A percentile compares a stretch with the other conserved stretches of the same genome.
phyloP scores from a whole-genome alignment of 75 land plant species.

The Pinus taeda region DNA sequence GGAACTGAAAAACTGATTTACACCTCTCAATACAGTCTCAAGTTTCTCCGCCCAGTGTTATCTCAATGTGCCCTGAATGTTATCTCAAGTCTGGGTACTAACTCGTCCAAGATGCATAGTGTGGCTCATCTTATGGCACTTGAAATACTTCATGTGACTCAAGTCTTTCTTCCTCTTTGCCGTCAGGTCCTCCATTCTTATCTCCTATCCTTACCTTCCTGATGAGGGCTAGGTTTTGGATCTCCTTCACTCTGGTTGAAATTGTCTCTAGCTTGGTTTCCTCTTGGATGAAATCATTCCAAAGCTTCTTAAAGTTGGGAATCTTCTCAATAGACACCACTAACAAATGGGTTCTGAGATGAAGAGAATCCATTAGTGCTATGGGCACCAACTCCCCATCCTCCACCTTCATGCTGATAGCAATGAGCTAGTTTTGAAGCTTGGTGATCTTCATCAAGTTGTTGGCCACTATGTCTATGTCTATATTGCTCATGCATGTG shows the following conservation, averaged over 20 bases:
- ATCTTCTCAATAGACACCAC: neutral
- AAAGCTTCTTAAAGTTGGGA: neutral
- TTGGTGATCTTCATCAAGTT: neutral
- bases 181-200: neutral
- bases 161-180: neutral
- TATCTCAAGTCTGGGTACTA: too few species aligned
- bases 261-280: neutral
- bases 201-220: neutral
- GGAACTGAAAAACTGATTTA: too few species aligned
- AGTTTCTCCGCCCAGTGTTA: too few species aligned
- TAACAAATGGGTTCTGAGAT: neutral
- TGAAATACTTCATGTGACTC: neutral
- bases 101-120: too few species aligned
- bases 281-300: neutral
- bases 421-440: neutral
- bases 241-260: neutral
- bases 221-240: neutral
- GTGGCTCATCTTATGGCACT: neutral
- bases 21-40: too few species aligned
- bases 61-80: too few species aligned
- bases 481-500: neutral
- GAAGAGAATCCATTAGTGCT: neutral
- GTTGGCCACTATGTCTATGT: neutral
- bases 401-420: neutral
- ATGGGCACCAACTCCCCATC: neutral